These are phyloP conservation scores for Zymoseptoria brevis DNA, from an alignment of 2,329 filamentous ascomycete species.

Conservation along the genomic window DNA sequence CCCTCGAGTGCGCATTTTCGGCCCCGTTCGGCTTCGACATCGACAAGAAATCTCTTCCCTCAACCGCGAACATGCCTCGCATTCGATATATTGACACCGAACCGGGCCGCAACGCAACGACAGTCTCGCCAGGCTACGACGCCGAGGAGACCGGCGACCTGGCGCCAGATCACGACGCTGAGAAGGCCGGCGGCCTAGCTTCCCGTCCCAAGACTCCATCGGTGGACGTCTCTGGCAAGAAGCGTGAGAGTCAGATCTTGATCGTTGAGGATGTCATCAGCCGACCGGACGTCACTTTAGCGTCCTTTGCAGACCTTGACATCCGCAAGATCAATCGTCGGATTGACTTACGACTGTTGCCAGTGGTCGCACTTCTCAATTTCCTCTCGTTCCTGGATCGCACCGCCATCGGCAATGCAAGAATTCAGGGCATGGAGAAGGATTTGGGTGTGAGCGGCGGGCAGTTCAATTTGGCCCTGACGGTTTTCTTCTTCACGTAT, in stretches of 20 bases:
- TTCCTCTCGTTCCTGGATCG: constrained; percentile 28
- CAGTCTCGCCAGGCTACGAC: background rate
- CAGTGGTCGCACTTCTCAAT: constrained; percentile 34
- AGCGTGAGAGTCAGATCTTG: background rate
- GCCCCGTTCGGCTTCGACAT: too few relatives aligned
- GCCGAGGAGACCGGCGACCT: background rate
- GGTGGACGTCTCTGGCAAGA: background rate
- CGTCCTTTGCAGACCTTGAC: background rate
- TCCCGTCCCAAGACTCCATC: background rate
- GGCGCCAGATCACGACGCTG: background rate
- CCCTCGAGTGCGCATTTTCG: too few relatives aligned
- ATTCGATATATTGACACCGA: background rate
- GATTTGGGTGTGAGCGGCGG: constrained; percentile 30
- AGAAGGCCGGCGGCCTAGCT: background rate
- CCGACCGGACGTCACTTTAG: background rate
- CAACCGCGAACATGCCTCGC: background rate
- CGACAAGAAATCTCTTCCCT: background rate
- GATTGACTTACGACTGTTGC: constrained; percentile 24
- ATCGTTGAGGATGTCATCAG: background rate
- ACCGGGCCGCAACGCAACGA: background rate
- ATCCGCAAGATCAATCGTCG: constrained; percentile 2
- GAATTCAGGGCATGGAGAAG: constrained; percentile 31
- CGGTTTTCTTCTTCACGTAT: constrained; percentile 34
- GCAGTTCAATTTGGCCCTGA: constrained; percentile 32
- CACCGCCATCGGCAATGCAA: constrained; percentile 27